A percentile compares a stretch with the other conserved stretches of the same genome.
phyloP scores from a whole-genome alignment of 1,284 basidiomycete species.

The Cystobasidium pallidum region DNA sequence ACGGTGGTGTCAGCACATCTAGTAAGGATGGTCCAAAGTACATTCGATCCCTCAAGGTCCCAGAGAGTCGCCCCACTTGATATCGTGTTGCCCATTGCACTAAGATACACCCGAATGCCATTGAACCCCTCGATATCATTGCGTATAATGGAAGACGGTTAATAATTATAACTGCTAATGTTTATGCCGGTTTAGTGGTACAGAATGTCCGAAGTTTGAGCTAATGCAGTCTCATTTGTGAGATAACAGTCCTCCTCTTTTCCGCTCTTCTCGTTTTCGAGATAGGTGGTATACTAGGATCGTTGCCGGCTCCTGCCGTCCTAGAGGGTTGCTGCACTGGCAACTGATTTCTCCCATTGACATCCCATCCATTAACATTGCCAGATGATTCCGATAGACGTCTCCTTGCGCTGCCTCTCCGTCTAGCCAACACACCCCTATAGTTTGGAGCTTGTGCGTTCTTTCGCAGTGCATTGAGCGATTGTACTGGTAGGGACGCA shows the following conservation, averaged over 20 bases:
- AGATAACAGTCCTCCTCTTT: constrained; percentile 44
- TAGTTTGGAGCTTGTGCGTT: constrained; percentile 39
- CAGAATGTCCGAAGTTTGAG: neutral
- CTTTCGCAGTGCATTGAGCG: constrained; percentile 35
- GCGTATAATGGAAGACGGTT: neutral
- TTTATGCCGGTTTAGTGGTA: neutral
- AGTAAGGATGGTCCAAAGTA: too few relatives aligned
- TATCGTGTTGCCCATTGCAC: too few relatives aligned
- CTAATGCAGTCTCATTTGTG: constrained; percentile 21
- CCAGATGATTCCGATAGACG: neutral
- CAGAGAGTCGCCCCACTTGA: too few relatives aligned
- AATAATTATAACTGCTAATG: neutral
- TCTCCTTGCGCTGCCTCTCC: neutral
- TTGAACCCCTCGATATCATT: neutral
- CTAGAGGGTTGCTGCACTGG: neutral
- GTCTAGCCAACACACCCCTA: constrained; percentile 18
- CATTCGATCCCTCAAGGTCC: too few relatives aligned
- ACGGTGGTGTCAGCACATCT: too few relatives aligned
- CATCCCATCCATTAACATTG: constrained; percentile 3
- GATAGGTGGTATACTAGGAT: constrained; percentile 6
- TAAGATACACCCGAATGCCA: neutral
- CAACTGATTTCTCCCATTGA: neutral
- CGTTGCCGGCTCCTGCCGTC: neutral
- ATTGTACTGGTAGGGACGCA: constrained; percentile 19
- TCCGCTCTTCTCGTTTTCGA: constrained; percentile 19